Conservation (phyloP, 2,329 filamentous ascomycete species). For the Diplodia scrobiculata region DNA sequence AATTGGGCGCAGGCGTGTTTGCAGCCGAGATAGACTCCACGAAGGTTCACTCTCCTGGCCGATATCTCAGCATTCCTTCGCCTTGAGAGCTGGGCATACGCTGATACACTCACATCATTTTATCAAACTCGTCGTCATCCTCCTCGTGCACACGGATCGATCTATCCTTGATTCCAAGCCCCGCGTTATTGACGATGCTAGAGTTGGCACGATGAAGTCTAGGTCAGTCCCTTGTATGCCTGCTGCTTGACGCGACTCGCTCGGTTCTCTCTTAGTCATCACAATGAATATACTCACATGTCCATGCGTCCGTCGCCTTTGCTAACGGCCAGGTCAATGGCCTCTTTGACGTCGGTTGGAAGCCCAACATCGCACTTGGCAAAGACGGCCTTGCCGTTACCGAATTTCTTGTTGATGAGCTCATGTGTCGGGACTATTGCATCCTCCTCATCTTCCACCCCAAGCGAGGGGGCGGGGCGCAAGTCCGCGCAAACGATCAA, state of each 20-base stretch:
- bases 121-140: slow-evolving; percentile 19
- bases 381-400: slow-evolving; percentile 32
- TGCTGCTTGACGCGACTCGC: neutral
- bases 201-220: neutral
- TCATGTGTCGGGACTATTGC: slow-evolving; percentile 28
- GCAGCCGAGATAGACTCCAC: slow-evolving; percentile 46
- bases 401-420: slow-evolving; percentile 25
- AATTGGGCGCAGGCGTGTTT: slow-evolving; percentile 46
- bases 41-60: slow-evolving; percentile 42
- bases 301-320: slow-evolving; percentile 40
- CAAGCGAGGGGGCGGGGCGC: neutral
- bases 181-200: slow-evolving; percentile 43
- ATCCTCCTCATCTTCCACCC: neutral
- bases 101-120: neutral
- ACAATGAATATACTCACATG: slow-evolving; percentile 31
- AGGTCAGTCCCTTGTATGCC: neutral
- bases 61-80: neutral
- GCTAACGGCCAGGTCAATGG: slow-evolving; percentile 36
- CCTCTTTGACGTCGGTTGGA: slow-evolving; percentile 31
- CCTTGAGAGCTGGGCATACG: neutral
- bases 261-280: neutral
- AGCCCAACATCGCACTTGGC: slow-evolving; percentile 37
- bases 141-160: slow-evolving; percentile 12
- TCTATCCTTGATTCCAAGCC: slow-evolving; percentile 38
- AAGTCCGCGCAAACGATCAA: slow-evolving; percentile 34